These are phyloP conservation scores for Lecanoromycetidae sp. DNA, from an alignment of 2,329 filamentous ascomycete genomes.

Conservation along the genomic window DNA sequence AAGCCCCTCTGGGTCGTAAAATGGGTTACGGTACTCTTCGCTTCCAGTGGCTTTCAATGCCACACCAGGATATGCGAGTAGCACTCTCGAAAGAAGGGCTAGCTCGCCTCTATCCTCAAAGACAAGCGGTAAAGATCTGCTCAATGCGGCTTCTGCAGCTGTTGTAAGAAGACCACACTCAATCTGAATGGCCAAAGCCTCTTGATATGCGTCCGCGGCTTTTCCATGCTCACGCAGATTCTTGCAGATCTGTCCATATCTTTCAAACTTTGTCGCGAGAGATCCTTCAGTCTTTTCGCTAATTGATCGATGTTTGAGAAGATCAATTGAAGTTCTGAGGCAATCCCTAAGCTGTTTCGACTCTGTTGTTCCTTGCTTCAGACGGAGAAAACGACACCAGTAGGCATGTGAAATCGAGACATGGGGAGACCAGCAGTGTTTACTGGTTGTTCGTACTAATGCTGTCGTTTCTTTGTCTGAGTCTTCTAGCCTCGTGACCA, in stretches of 20 bases:
- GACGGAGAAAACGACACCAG: slow-evolving; percentile 36
- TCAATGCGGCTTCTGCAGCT: slow-evolving; percentile 21
- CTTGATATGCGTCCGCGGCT: slow-evolving; percentile 28
- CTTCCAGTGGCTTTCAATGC: background rate
- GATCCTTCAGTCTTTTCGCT: slow-evolving; percentile 29
- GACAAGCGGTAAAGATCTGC: slow-evolving; percentile 21
- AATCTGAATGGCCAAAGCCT: slow-evolving; percentile 32
- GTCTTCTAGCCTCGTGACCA: slow-evolving; percentile 11
- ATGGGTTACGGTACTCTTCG: background rate
- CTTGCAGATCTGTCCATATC: slow-evolving; percentile 31
- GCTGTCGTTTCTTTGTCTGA: background rate
- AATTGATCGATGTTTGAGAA: slow-evolving; percentile 26
- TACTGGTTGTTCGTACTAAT: no score
- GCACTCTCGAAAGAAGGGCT: slow-evolving; percentile 1
- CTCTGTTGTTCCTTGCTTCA: slow-evolving; percentile 30
- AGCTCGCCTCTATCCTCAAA: slow-evolving; percentile 25
- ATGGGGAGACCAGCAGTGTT: background rate
- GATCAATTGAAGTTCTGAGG: slow-evolving; percentile 29
- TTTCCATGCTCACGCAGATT: slow-evolving; percentile 27
- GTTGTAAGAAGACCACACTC: slow-evolving; percentile 27
- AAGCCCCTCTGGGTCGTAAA: slow-evolving; percentile 5
- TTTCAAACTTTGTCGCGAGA: slow-evolving; percentile 33
- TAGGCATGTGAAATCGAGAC: slow-evolving; percentile 33
- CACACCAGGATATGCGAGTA: slow-evolving; percentile 9
- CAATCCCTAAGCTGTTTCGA: slow-evolving; percentile 19